Conservation (phyloP, 371 early-diverging fungal species). For the Choanephora cucurbitarum region DNA sequence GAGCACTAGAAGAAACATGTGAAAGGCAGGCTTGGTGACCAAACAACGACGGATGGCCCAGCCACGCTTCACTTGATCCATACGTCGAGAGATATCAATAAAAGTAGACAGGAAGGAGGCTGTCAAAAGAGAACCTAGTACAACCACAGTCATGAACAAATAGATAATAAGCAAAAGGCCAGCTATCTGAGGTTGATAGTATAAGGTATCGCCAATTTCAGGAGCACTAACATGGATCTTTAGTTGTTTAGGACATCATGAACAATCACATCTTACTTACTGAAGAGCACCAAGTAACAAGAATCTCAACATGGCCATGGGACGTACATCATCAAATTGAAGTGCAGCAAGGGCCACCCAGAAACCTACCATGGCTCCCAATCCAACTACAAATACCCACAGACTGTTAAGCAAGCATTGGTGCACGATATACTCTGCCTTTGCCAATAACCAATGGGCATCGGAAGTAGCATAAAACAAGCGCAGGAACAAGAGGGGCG, state of each 20-base stretch:
- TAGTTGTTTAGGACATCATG: no score
- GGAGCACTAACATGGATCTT: slow-evolving; percentile 32
- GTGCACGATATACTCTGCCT: slow-evolving; percentile 27
- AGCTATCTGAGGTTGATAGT: slow-evolving; percentile 35
- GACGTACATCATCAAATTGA: slow-evolving; percentile 35
- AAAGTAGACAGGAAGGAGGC: slow-evolving; percentile 45
- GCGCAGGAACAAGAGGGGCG: slow-evolving; percentile 46
- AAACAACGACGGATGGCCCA: slow-evolving; percentile 24
- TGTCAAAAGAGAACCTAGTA: slow-evolving; percentile 32
- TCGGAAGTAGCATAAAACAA: slow-evolving; percentile 24
- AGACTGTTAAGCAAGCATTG: slow-evolving; percentile 35
- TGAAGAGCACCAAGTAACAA: slow-evolving; percentile 47
- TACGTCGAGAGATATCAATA: slow-evolving; percentile 22
- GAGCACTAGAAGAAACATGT: slow-evolving; percentile 32
- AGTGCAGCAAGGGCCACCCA: slow-evolving; percentile 45
- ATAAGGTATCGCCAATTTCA: slow-evolving; percentile 37
- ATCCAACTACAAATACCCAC: slow-evolving; percentile 31
- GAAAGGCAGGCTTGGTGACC: slow-evolving; percentile 13
- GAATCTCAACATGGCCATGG: slow-evolving; percentile 31
- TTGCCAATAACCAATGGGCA: slow-evolving; percentile 34
- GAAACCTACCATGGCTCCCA: slow-evolving; percentile 30
- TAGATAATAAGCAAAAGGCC: slow-evolving; percentile 37
- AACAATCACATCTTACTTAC: no score
- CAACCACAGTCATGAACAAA: slow-evolving; percentile 34
- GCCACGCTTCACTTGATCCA: slow-evolving; percentile 22